A percentile compares a stretch with the other conserved stretches of the same genome.
phyloP scores from a whole-genome alignment of 441 rosid genomes.

The Erodium texanum region DNA sequence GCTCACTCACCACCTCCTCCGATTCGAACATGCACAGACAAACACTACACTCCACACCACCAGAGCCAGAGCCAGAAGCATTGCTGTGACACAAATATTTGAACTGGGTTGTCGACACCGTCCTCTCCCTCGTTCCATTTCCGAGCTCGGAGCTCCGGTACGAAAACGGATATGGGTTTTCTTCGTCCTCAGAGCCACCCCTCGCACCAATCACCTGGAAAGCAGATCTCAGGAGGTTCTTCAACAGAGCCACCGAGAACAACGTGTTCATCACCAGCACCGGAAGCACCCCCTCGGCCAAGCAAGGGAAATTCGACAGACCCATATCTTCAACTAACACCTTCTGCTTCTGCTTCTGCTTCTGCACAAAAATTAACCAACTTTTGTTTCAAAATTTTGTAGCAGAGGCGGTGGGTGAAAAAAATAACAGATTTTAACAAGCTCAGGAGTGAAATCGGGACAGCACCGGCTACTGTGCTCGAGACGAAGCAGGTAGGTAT shows the following conservation, averaged over 20 bases:
- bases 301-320: slow-evolving; percentile 49
- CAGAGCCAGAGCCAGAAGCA: too few species aligned
- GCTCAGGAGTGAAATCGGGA: not conserved
- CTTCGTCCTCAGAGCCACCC: not conserved
- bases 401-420: too few species aligned
- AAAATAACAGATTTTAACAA: too few species aligned
- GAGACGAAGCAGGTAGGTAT: not conserved
- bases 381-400: too few species aligned
- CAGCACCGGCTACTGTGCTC: not conserved
- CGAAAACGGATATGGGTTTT: not conserved
- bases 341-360: too few species aligned
- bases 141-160: too few species aligned
- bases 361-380: too few species aligned
- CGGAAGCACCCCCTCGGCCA: slow-evolving; percentile 55
- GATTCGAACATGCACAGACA: slow-evolving; percentile 64
- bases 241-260: slow-evolving; percentile 47
- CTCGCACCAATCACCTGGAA: slow-evolving; percentile 27
- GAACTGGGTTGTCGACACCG: slow-evolving; percentile 45
- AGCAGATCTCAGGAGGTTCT: slow-evolving; percentile 47
- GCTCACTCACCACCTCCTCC: slow-evolving; percentile 75
- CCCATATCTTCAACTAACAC: too few species aligned
- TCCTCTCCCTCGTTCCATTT: slow-evolving; percentile 28
- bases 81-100: slow-evolving; percentile 25
- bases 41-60: slow-evolving; percentile 53
- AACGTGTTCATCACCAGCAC: slow-evolving; percentile 67